These are phyloP conservation scores for Venturia carpophila DNA, from an alignment of 2,329 filamentous ascomycete genomes.

Conservation along the genomic window DNA sequence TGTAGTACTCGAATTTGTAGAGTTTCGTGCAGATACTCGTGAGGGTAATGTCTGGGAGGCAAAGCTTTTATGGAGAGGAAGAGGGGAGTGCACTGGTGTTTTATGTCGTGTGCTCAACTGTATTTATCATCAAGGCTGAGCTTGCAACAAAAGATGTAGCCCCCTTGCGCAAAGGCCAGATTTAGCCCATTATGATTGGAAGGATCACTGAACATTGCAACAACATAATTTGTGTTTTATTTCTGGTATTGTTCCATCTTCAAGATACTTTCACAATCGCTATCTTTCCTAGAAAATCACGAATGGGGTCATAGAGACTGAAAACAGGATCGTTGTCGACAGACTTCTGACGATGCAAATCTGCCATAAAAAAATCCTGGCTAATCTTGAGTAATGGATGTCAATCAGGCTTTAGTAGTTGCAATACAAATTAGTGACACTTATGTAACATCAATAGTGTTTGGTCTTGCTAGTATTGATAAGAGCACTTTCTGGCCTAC, in stretches of 20 bases:
- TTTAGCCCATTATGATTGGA: not conserved
- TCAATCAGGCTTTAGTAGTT: no score
- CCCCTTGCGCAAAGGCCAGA: not conserved
- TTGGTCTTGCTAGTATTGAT: not conserved
- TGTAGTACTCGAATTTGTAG: not conserved
- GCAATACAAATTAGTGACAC: not conserved
- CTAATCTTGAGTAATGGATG: no score
- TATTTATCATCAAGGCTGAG: conserved; percentile 12
- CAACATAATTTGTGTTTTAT: no score
- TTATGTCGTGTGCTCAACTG: not conserved
- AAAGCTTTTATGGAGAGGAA: not conserved
- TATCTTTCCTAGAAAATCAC: no score
- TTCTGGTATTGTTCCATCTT: no score
- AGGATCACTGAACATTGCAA: not conserved
- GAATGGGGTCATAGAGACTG: no score
- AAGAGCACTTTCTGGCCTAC: not conserved
- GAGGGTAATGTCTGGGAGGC: not conserved
- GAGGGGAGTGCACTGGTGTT: not conserved
- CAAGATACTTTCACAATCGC: no score
- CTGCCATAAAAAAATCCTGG: no score
- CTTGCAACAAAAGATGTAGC: conserved; percentile 1
- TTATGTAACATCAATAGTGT: not conserved
- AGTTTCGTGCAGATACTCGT: not conserved
- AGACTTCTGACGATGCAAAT: no score
- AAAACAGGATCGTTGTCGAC: no score